These are phyloP conservation scores for Phalaenopsis hybrid DNA, from an alignment of 116 monocot genomes.

Conservation along the genomic window DNA sequence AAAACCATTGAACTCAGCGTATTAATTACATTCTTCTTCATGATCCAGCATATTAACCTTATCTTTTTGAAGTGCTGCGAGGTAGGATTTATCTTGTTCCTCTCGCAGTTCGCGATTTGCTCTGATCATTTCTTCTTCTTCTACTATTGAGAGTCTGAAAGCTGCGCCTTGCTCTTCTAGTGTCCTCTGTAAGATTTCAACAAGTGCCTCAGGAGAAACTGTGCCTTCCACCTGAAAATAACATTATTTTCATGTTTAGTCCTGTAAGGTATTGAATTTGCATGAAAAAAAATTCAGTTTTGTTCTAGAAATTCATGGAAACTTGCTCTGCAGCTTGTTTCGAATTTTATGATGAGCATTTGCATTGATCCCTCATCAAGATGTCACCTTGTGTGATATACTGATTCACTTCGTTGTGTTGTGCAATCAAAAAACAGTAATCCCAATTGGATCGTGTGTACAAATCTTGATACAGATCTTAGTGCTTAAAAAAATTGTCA, in stretches of 20 bases:
- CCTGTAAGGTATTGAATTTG: no score
- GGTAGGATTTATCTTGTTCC: slow-evolving; percentile 39
- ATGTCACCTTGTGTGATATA: no score
- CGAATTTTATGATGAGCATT: no score
- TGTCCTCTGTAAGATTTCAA: slow-evolving; percentile 37
- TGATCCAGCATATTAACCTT: slow-evolving; percentile 13
- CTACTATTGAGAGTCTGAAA: slow-evolving; percentile 16
- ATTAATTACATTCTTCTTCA: not conserved
- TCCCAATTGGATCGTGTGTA: no score
- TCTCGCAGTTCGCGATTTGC: slow-evolving; percentile 15
- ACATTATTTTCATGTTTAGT: not conserved
- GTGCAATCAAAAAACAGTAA: no score
- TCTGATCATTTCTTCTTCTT: slow-evolving; percentile 20
- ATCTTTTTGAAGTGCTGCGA: slow-evolving; percentile 28
- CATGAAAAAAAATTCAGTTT: not conserved
- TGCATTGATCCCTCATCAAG: no score
- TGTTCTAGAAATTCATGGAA: not conserved
- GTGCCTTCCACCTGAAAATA: slow-evolving; percentile 41
- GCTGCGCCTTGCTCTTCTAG: slow-evolving; percentile 34
- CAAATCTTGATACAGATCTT: no score
- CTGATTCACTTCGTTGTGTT: no score
- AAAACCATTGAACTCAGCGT: not conserved
- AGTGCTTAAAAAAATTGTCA: no score
- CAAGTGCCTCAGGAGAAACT: slow-evolving; percentile 30
- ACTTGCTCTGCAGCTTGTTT: no score